phyloP scores from a whole-genome alignment of 2,329 filamentous ascomycete genomes.

The Parastagonospora nodorum region DNA sequence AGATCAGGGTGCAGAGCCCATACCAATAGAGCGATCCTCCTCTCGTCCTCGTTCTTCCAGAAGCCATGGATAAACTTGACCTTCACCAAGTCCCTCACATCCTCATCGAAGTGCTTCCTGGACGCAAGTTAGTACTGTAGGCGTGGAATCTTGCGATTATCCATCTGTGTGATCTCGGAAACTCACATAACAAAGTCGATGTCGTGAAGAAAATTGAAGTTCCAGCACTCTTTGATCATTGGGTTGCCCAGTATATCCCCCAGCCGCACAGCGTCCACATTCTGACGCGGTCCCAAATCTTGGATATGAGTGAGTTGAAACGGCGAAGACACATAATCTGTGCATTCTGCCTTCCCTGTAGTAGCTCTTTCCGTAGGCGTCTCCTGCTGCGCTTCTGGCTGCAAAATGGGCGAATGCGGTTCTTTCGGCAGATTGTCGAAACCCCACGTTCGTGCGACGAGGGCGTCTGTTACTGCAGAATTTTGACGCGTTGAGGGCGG shows the following conservation, averaged over 20 bases:
- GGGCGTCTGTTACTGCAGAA: background rate
- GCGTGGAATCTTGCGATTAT: background rate
- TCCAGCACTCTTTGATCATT: constrained; percentile 72
- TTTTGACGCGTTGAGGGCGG: constrained; percentile 22
- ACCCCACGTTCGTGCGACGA: constrained; percentile 14
- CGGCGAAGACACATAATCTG: constrained; percentile 60
- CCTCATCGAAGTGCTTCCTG: constrained; percentile 60
- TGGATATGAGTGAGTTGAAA: constrained; percentile 73
- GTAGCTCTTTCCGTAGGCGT: background rate
- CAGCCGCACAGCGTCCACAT: constrained; percentile 69
- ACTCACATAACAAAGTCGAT: constrained; percentile 66
- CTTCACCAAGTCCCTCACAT: constrained; percentile 58
- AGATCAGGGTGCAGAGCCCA: constrained; percentile 11
- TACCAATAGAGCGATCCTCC: constrained; percentile 63
- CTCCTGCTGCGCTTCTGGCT: background rate
- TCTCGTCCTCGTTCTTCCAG: constrained; percentile 70
- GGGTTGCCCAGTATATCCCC: constrained; percentile 74
- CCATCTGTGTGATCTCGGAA: too few relatives aligned
- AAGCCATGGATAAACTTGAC: constrained; percentile 68
- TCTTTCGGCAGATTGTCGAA: constrained; percentile 22
- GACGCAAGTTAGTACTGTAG: constrained; percentile 5
- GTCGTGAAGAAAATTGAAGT: constrained; percentile 72
- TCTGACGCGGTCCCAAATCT: constrained; percentile 64
- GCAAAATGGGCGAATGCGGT: constrained; percentile 2
- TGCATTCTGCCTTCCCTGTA: background rate